These are phyloP conservation scores for Ophiostoma novo-ulmi DNA, from an alignment of 2,329 filamentous ascomycete genomes.

Conservation along the genomic window DNA sequence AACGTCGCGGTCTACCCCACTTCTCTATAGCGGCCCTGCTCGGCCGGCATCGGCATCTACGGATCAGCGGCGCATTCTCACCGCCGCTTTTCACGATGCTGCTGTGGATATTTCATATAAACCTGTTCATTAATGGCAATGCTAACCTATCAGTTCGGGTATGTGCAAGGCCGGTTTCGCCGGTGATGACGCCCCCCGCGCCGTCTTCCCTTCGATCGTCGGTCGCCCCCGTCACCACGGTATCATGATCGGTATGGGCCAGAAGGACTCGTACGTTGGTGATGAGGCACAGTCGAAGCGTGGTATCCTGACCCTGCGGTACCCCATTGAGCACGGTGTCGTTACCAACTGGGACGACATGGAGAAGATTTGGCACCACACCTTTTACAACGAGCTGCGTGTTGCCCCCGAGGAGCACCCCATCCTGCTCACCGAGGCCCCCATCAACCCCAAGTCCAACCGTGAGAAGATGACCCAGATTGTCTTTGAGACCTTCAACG, in stretches of 20 bases:
- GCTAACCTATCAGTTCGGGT: slow-evolving; percentile 74
- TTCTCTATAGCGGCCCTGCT: not conserved
- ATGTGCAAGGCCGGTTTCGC: slow-evolving; percentile 99
- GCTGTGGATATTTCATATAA: not conserved
- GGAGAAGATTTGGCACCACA: slow-evolving; percentile 99
- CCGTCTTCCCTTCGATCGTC: slow-evolving; percentile 99
- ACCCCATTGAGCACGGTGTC: slow-evolving; percentile 99
- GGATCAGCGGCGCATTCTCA: slow-evolving; percentile 4
- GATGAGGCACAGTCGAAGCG: slow-evolving; percentile 99
- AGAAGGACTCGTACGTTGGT: slow-evolving; percentile 99
- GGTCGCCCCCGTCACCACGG: slow-evolving; percentile 99
- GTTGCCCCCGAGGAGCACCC: slow-evolving; percentile 99
- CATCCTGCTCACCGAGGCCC: slow-evolving; percentile 96
- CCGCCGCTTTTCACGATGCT: slow-evolving; percentile 6
- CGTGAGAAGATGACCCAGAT: slow-evolving; percentile 99
- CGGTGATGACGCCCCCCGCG: slow-evolving; percentile 99
- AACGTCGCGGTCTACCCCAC: not conserved
- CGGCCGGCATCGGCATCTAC: slow-evolving; percentile 11
- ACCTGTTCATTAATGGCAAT: not conserved
- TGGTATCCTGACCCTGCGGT: slow-evolving; percentile 99
- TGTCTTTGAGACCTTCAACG: slow-evolving; percentile 99
- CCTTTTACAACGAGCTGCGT: slow-evolving; percentile 99
- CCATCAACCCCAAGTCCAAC: slow-evolving; percentile 99
- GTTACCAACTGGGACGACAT: slow-evolving; percentile 99
- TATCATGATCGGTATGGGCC: slow-evolving; percentile 99